Conservation (phyloP, 129 eudicot genomes). For the Lactuca saligna region DNA sequence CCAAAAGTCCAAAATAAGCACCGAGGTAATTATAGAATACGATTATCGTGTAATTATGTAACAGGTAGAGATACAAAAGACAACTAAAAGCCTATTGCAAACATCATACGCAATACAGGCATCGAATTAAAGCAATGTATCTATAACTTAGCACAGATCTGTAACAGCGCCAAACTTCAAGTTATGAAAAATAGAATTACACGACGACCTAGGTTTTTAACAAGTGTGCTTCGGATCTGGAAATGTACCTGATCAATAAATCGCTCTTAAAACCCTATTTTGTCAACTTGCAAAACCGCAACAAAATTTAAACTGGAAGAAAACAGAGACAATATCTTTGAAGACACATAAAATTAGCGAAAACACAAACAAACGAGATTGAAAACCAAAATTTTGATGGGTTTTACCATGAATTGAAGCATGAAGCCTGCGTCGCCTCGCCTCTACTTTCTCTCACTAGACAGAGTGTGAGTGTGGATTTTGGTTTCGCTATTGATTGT, state of each 20-base stretch:
- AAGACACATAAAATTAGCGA: conserved; percentile 1
- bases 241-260: conserved; percentile 34
- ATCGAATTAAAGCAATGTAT: conserved; percentile 16
- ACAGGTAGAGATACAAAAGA: not conserved
- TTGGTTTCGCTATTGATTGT: conserved; percentile 7
- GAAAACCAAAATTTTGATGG: not conserved
- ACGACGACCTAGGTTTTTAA: not conserved
- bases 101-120: not conserved
- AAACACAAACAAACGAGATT: conserved; percentile 3
- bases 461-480: not conserved
- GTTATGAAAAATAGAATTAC: conserved; percentile 4
- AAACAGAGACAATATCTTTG: not conserved
- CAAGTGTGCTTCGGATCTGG: conserved; percentile 53
- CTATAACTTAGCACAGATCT: conserved; percentile 24
- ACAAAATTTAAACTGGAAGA: conserved; percentile 18
- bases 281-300: conserved; percentile 30
- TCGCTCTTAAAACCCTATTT: conserved; percentile 30
- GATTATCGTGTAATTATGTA: not conserved
- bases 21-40: not conserved
- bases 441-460: not conserved
- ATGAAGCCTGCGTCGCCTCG: conserved; percentile 13
- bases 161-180: not conserved
- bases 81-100: conserved; percentile 9
- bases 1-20: not conserved
- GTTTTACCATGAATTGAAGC: conserved; percentile 20